Percentiles rank a stretch among this genome's conserved stretches.
Conservation (phyloP, 2,329 filamentous ascomycete genomes). For the Aspergillus tanneri region DNA sequence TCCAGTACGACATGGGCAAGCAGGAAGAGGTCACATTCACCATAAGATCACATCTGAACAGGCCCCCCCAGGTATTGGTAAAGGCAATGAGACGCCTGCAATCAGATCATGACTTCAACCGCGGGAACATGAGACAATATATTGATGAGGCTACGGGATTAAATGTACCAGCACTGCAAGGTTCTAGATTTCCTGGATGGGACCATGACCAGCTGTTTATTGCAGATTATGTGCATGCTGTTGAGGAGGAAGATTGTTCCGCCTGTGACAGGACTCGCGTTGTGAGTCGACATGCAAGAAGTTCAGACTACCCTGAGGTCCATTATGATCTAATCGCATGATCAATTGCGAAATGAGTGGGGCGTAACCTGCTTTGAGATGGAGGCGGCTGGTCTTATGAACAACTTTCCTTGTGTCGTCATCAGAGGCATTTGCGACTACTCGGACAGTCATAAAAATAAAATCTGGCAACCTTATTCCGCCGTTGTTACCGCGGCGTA, state of each 20-base stretch:
- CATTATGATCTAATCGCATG: neutral
- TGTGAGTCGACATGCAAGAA: neutral
- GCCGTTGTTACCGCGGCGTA: neutral
- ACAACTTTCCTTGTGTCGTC: neutral
- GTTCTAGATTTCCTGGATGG: too few species aligned
- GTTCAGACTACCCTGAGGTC: neutral
- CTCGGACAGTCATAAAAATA: neutral
- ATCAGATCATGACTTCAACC: neutral
- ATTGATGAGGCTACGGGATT: too few species aligned
- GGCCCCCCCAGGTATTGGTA: neutral
- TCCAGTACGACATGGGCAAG: neutral
- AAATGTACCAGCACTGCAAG: too few species aligned
- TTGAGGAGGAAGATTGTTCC: neutral
- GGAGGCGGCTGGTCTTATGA: too few species aligned
- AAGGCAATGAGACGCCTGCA: neutral
- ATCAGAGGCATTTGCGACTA: constrained; percentile 1
- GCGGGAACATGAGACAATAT: neutral
- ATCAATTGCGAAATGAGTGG: neutral
- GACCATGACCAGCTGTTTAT: too few species aligned
- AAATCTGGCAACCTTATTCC: neutral
- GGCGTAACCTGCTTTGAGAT: neutral
- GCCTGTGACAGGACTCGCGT: neutral
- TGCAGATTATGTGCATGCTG: too few species aligned
- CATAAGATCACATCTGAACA: neutral
- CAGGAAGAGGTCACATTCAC: neutral